Conservation (phyloP, 2,329 filamentous ascomycete species). For the Ophiosphaerella korrae region DNA sequence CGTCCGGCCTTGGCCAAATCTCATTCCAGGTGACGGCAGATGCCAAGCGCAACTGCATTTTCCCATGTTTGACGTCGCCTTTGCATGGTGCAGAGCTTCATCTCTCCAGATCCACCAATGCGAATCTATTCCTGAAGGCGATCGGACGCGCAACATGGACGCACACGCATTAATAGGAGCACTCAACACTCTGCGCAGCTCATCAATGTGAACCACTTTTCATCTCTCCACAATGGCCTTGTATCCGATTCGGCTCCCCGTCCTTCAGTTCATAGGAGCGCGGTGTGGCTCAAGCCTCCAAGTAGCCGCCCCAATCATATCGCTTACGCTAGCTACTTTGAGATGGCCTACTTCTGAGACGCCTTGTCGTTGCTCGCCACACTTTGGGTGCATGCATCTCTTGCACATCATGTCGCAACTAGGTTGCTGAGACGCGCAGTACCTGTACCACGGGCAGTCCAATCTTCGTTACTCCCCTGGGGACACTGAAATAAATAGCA, state of each 20-base stretch:
- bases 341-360: slow-evolving; percentile 4
- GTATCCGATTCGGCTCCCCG: background rate
- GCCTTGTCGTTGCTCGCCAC: slow-evolving; percentile 6
- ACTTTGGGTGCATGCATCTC: slow-evolving; percentile 5
- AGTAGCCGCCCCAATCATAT: slow-evolving; percentile 5
- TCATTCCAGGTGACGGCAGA: too few species aligned
- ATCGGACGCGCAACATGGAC: background rate
- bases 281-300: slow-evolving; percentile 1
- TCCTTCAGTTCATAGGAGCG: background rate
- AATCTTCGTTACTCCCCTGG: background rate
- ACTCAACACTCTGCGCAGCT: background rate
- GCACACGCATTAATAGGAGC: background rate
- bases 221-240: slow-evolving; percentile 5
- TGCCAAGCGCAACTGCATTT: too few species aligned
- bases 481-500: background rate
- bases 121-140: background rate
- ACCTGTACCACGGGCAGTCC: background rate
- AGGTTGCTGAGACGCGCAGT: background rate
- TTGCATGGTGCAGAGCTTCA: slow-evolving; percentile 1
- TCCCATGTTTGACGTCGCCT: background rate
- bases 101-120: background rate
- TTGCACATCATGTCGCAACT: slow-evolving; percentile 5
- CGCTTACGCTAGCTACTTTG: background rate
- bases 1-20: slow-evolving; percentile 1
- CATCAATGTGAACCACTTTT: slow-evolving; percentile 4